Evolutionary conservation across 129 eudicot species (phyloP).

Genomic region (Flaveria sonorensis): DNA sequence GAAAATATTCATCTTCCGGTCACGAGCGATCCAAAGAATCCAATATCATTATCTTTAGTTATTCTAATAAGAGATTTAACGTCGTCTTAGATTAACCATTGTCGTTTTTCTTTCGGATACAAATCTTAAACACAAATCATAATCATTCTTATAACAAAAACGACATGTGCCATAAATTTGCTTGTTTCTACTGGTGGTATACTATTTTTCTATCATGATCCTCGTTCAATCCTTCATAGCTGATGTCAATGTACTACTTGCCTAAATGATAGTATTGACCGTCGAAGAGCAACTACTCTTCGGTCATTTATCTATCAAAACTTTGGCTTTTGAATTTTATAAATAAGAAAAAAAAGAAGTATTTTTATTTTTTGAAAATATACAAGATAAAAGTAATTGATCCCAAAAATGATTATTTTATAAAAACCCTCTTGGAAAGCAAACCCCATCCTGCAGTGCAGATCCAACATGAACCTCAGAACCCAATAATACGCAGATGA

Average conservation of each 20-base stretch:
- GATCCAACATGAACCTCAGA: conserved; percentile 33
- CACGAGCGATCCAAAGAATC: background rate
- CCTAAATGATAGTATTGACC: too few species aligned
- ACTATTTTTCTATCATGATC: background rate
- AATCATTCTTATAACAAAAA: background rate
- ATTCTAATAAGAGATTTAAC: background rate
- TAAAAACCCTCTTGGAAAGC: conserved; percentile 31
- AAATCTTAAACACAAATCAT: background rate
- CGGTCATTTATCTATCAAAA: too few species aligned
- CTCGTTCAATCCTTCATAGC: too few species aligned
- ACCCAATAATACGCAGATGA: conserved; percentile 16
- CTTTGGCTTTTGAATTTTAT: too few species aligned
- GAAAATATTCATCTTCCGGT: background rate
- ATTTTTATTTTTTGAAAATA: too few species aligned
- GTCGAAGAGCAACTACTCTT: too few species aligned
- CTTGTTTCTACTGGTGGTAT: background rate
- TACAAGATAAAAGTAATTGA: background rate
- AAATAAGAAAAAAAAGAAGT: too few species aligned
- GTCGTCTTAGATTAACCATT: background rate
- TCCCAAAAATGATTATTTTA: conserved; percentile 1
- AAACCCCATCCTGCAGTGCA: conserved; percentile 29
- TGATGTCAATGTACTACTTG: too few species aligned
- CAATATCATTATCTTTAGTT: background rate
- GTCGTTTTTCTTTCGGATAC: background rate
- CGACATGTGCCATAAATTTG: background rate